Evolutionary conservation across 2,329 filamentous ascomycete species (phyloP).

Genomic region (Colletotrichum sublineola): DNA sequence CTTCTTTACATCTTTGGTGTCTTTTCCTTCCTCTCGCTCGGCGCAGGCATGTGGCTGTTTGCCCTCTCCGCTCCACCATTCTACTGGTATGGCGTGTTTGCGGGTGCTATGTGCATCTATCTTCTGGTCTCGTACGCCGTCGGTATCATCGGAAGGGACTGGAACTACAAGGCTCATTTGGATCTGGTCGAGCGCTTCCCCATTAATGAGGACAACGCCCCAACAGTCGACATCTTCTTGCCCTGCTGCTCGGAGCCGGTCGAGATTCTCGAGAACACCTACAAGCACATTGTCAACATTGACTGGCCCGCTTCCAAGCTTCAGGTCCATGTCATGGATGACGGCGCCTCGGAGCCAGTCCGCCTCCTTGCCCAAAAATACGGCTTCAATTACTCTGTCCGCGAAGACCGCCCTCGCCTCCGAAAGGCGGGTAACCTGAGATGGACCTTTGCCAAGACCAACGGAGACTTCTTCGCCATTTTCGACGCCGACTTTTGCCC

Average conservation of each 20-base stretch:
- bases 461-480: constrained; percentile 57
- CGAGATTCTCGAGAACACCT: constrained; percentile 55
- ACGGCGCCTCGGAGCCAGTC: constrained; percentile 52
- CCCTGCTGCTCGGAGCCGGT: constrained; percentile 58
- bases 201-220: constrained; percentile 51
- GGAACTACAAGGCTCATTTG: constrained; percentile 53
- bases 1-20: constrained; percentile 56
- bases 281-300: constrained; percentile 51
- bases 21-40: constrained; percentile 56
- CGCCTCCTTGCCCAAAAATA: constrained; percentile 49
- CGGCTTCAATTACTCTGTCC: constrained; percentile 56
- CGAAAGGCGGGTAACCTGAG: constrained; percentile 59
- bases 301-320: constrained; percentile 54
- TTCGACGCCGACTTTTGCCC: constrained; percentile 60
- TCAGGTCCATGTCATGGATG: constrained; percentile 57
- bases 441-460: constrained; percentile 55
- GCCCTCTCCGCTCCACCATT: constrained; percentile 52
- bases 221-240: constrained; percentile 57
- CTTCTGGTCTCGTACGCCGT: constrained; percentile 57
- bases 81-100: constrained; percentile 55
- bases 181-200: constrained; percentile 49
- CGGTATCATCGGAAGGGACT: constrained; percentile 55
- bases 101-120: constrained; percentile 56
- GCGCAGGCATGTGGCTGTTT: constrained; percentile 59
- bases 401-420: constrained; percentile 56